These are phyloP conservation scores for Coemansia sp. DNA, from an alignment of 192 early-diverging fungal genomes.

Conservation along the genomic window DNA sequence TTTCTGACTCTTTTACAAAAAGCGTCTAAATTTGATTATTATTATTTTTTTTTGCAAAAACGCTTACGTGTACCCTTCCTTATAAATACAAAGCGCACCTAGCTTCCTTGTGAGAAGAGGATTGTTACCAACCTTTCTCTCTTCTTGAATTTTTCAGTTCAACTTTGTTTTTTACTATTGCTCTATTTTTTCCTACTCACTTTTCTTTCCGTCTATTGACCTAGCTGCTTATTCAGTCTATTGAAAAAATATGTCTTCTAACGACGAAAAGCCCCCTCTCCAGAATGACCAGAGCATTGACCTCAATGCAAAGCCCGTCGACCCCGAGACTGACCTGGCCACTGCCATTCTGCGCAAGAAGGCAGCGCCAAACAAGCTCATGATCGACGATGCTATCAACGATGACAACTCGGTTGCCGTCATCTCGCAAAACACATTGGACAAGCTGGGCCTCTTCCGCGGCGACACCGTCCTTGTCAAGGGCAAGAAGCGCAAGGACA, in stretches of 20 bases:
- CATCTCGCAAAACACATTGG: conserved; percentile 89
- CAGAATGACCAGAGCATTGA: conserved; percentile 42
- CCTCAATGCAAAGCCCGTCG: conserved; percentile 28
- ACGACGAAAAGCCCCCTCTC: conserved; percentile 35
- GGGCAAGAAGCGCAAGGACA: conserved; percentile 98
- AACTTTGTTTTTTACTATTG: neutral
- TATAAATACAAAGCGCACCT: too few species aligned
- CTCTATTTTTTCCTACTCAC: neutral
- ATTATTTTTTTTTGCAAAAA: conserved; percentile 2
- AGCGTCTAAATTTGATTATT: neutral
- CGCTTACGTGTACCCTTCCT: too few species aligned
- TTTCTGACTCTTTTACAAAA: neutral
- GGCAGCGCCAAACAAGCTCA: conserved; percentile 95
- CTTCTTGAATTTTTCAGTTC: neutral
- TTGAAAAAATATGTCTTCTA: conserved; percentile 18
- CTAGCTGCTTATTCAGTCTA: too few species aligned
- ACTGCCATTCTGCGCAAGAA: conserved; percentile 96
- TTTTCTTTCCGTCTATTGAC: conserved; percentile 1
- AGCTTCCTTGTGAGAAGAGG: too few species aligned
- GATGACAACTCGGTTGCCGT: conserved; percentile 97
- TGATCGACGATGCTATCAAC: conserved; percentile 95
- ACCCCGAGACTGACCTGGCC: conserved; percentile 78
- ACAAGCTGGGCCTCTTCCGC: conserved; percentile 86
- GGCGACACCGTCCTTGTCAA: conserved; percentile 96
- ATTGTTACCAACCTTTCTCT: neutral